These are phyloP conservation scores for Boletus smithii DNA, from an alignment of 1,284 basidiomycete species.

Conservation along the genomic window DNA sequence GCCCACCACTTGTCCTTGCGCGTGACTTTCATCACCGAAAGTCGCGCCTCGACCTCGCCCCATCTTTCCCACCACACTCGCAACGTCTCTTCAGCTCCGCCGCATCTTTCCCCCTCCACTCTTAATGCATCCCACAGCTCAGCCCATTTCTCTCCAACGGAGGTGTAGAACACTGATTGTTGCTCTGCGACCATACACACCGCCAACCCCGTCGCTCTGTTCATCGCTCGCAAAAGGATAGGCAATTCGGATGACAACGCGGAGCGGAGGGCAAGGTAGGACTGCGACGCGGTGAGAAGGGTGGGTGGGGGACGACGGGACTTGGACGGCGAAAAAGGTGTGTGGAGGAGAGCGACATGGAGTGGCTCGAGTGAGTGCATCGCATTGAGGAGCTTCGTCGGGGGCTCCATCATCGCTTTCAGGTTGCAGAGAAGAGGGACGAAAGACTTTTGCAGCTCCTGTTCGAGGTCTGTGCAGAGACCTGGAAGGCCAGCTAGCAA, in stretches of 20 bases:
- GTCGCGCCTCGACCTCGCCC: conserved; percentile 54
- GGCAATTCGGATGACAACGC: conserved; percentile 70
- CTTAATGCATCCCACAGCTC: conserved; percentile 76
- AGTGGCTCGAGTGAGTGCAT: conserved; percentile 69
- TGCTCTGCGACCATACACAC: conserved; percentile 50
- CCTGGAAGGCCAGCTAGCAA: conserved; percentile 56
- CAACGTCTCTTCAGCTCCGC: conserved; percentile 61
- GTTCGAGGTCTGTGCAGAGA: conserved; percentile 51
- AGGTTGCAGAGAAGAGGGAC: conserved; percentile 55
- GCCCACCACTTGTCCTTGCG: conserved; percentile 32
- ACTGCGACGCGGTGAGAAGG: conserved; percentile 65
- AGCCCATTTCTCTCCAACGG: conserved; percentile 60
- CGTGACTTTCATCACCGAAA: conserved; percentile 46
- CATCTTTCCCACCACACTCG: conserved; percentile 65
- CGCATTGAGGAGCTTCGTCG: conserved; percentile 60
- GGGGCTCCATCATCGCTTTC: conserved; percentile 54
- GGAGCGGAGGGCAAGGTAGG: conserved; percentile 68
- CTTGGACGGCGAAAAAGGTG: conserved; percentile 45
- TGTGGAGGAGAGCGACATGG: conserved; percentile 62
- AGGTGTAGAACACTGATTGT: conserved; percentile 58
- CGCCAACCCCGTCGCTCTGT: conserved; percentile 51
- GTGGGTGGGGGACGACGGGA: conserved; percentile 61
- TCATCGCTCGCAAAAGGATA: conserved; percentile 52
- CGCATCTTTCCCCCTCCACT: conserved; percentile 70
- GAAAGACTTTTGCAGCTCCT: conserved; percentile 48